Conservation (phyloP, 345 rosid genomes). For the Ricinus communis region DNA sequence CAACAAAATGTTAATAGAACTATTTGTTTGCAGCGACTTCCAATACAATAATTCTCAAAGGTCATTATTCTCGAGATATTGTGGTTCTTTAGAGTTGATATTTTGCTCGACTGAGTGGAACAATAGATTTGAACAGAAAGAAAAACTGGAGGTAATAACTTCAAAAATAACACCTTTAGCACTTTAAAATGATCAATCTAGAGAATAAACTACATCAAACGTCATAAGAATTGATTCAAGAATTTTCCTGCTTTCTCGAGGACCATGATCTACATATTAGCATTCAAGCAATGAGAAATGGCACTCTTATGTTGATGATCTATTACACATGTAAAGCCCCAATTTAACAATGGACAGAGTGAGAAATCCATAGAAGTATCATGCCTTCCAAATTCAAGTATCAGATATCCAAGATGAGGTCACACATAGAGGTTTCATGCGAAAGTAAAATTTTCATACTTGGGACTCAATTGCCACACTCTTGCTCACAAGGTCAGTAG, state of each 20-base stretch:
- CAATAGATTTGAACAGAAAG: not conserved
- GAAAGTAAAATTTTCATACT: conserved; percentile 37
- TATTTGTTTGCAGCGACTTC: not conserved
- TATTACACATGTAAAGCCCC: not conserved
- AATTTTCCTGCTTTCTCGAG: not conserved
- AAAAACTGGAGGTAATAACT: not conserved
- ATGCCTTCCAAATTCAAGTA: not conserved
- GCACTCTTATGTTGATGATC: not conserved
- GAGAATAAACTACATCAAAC: not conserved
- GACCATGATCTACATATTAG: not conserved
- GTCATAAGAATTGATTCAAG: too few species aligned
- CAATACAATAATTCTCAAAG: conserved; percentile 4
- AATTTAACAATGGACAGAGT: not conserved
- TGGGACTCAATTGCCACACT: conserved; percentile 85
- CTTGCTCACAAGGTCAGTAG: conserved; percentile 96
- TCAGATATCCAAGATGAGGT: not conserved
- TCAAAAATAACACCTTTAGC: too few species aligned
- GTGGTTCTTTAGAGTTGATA: not conserved
- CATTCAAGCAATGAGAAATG: not conserved
- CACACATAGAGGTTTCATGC: not conserved
- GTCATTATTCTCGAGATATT: not conserved
- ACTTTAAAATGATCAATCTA: too few species aligned
- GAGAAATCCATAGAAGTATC: not conserved
- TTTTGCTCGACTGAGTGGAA: not conserved
- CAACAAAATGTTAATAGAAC: conserved; percentile 11